Conservation (phyloP, 495 filamentous ascomycete genomes). For the Thermothielavioides terrestris region DNA sequence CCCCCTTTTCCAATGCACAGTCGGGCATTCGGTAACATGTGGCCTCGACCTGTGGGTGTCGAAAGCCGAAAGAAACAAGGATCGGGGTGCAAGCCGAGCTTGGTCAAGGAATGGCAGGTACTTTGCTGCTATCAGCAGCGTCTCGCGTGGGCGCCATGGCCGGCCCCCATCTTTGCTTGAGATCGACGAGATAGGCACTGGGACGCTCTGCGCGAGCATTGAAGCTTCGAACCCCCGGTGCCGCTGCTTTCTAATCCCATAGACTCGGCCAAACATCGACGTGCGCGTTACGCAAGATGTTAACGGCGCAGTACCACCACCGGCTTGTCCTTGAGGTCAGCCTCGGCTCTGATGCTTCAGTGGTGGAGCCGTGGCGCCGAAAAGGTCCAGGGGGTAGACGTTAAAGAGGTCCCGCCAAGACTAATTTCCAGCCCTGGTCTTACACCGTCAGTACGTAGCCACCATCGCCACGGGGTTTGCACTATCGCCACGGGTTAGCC, state of each 20-base stretch:
- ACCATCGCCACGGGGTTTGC: too few species aligned
- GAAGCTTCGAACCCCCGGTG: too few species aligned
- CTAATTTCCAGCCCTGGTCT: too few species aligned
- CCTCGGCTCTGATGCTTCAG: conserved; percentile 11
- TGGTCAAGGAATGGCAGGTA: background rate
- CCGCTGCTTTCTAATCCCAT: too few species aligned
- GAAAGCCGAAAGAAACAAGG: conserved; percentile 19
- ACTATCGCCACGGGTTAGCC: too few species aligned
- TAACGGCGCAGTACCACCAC: background rate
- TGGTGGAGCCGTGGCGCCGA: conserved; percentile 10
- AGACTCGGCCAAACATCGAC: background rate
- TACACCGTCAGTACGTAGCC: too few species aligned
- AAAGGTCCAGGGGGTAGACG: background rate
- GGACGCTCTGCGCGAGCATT: too few species aligned
- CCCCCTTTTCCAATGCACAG: conserved; percentile 18
- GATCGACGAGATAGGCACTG: too few species aligned
- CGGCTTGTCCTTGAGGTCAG: conserved; percentile 2
- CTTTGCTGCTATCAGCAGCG: too few species aligned
- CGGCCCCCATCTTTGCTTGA: too few species aligned
- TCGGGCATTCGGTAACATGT: conserved; percentile 26
- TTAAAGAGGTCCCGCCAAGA: too few species aligned
- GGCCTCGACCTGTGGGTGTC: conserved; percentile 6
- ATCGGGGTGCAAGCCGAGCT: conserved; percentile 6
- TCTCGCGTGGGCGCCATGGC: too few species aligned
- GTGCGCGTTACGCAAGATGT: background rate